Percentiles rank a stretch among this genome's conserved stretches.
phyloP scores from a whole-genome alignment of 441 rosid genomes.

The Manihot esculenta region DNA sequence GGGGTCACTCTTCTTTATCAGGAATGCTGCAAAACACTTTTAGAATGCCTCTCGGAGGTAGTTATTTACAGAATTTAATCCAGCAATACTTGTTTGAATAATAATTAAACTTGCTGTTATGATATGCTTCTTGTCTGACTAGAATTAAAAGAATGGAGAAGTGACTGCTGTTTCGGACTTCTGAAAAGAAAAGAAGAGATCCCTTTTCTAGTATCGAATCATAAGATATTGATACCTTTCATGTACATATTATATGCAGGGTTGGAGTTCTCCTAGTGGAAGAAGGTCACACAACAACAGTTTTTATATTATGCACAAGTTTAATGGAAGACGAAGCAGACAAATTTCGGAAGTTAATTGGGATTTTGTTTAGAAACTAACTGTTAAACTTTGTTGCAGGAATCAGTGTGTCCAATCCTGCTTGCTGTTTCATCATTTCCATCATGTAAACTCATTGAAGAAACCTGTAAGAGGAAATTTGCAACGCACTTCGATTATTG shows the following conservation, averaged over 20 bases:
- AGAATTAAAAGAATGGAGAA: conserved; percentile 59
- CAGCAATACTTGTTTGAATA: too few relatives aligned
- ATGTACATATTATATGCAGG: conserved; percentile 98
- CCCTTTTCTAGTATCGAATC: conserved; percentile 47
- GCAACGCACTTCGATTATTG: conserved; percentile 93
- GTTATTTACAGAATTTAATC: too few relatives aligned
- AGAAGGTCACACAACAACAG: conserved; percentile 79
- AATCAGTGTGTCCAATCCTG: conserved; percentile 83
- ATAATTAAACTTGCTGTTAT: conserved; percentile 33
- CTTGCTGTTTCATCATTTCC: conserved; percentile 78
- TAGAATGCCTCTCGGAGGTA: conserved; percentile 97
- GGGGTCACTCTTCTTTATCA: conserved; percentile 85
- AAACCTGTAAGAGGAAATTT: conserved; percentile 84
- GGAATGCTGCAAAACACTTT: conserved; percentile 91
- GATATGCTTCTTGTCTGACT: conserved; percentile 50
- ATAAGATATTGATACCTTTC: conserved; percentile 81
- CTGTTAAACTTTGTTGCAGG: conserved; percentile 96
- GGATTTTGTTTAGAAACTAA: conserved; percentile 58
- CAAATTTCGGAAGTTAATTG: conserved; percentile 58
- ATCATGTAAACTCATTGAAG: conserved; percentile 85
- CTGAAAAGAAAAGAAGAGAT: conserved; percentile 72
- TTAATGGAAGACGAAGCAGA: conserved; percentile 94
- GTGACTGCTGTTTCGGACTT: conserved; percentile 67
- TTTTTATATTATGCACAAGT: conserved; percentile 94
- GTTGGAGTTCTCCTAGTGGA: conserved; percentile 91